Base-by-base conservation (phyloP, 1,284 basidiomycete species). In the Puccinia hordei region DNA sequence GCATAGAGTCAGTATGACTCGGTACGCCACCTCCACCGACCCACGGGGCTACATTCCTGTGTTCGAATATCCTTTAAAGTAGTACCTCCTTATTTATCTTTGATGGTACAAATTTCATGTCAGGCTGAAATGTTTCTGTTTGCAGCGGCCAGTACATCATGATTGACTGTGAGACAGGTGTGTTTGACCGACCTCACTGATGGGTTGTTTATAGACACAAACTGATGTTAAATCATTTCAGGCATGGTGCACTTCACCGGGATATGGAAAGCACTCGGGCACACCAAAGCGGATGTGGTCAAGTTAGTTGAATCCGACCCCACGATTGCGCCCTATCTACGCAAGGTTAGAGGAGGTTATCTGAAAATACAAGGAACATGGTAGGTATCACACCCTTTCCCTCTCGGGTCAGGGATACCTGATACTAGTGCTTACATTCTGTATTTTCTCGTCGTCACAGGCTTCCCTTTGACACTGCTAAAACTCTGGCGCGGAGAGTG, bases 241-340 rank as follows among this genome's bases (percentile, higher is more conserved):
- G 73, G 81, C 24, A 82, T 81, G 75, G 72, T 81, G 10, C 80
- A 74, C 73, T 82, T 82, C 33, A 82, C 81, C 12, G 73, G 72
- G 1, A 82, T 82, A 35, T 82, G 81, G 82, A 82, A 82, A 69
- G 80, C 81, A 55, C 71, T 82, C 19, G 82, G 82, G 0, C 72
- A 80, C 81, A 73, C 77, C 68, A 68, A 82, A 93, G 92, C 92
- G 83, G 92, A 93, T 87, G 93, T 93, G 79, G 92, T 93, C 59
- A 93, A 92, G 86, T 92, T 93, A 89, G 89, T 93, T 83, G 92
- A 93, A 87, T 92, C 92, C 2, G 92, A 93, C 83, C 92, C 92
- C 78, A 92, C 93, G 86, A 88, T 93, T 65, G 92, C 92, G 38
- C 88, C 90, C 27, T 89, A 91, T 82, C 90, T 93, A 83, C 90